Evolutionary conservation across 1,284 basidiomycete species (phyloP).

Genomic region (Cystobasidium pallidum): DNA sequence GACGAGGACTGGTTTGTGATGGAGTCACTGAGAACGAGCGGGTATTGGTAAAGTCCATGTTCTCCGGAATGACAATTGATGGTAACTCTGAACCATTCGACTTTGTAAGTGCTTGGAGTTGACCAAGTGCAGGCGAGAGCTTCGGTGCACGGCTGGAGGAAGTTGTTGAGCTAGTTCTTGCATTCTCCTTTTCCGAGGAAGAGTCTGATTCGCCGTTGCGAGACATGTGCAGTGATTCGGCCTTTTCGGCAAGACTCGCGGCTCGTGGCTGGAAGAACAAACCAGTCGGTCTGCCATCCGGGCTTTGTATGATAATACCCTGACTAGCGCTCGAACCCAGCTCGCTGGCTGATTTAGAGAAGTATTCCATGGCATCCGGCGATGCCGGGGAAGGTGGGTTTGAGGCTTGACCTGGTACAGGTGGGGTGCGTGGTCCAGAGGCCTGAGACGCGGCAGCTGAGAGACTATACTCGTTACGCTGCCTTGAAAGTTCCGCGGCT

Average conservation of each 20-base stretch:
- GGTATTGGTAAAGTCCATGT: constrained; percentile 25
- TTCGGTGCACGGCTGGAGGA: constrained; percentile 4
- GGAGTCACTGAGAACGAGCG: constrained; percentile 11
- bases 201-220: constrained; percentile 21
- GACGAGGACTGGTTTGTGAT: constrained; percentile 1
- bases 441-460: constrained; percentile 46
- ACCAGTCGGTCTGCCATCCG: constrained; percentile 87
- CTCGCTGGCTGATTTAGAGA: constrained; percentile 70
- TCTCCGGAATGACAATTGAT: constrained; percentile 37
- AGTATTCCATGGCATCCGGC: constrained; percentile 63
- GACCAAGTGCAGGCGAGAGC: constrained; percentile 22
- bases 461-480: constrained; percentile 30
- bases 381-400: constrained; percentile 46
- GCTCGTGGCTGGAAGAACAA: constrained; percentile 85
- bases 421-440: constrained; percentile 31
- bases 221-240: constrained; percentile 37
- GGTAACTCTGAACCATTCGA: constrained; percentile 36
- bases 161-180: background rate
- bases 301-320: constrained; percentile 87
- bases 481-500: constrained; percentile 20
- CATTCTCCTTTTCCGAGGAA: constrained; percentile 14
- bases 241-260: constrained; percentile 41
- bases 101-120: constrained; percentile 3
- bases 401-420: constrained; percentile 33
- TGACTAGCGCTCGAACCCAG: constrained; percentile 70